These are phyloP conservation scores for Fusarium annulatum DNA, from an alignment of 2,329 filamentous ascomycete genomes.

Conservation along the genomic window DNA sequence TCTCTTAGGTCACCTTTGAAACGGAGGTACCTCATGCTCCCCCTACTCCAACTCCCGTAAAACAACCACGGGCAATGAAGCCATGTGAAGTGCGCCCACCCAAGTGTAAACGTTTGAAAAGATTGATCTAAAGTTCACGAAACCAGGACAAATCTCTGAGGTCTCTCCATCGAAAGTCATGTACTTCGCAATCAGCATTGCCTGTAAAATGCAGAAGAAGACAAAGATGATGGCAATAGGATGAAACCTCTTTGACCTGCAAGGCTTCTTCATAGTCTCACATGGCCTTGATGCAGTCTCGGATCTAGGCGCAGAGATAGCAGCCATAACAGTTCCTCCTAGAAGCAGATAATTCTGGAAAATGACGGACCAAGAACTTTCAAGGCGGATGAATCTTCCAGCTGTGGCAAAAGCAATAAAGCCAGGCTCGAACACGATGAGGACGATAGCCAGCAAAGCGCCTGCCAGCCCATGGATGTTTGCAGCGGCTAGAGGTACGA, in stretches of 20 bases:
- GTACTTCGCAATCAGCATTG: slow-evolving; percentile 22
- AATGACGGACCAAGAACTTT: background rate
- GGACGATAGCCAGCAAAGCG: slow-evolving; percentile 4
- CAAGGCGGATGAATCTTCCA: slow-evolving; percentile 1
- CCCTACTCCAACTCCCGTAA: slow-evolving; percentile 15
- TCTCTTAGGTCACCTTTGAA: background rate
- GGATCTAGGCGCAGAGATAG: slow-evolving; percentile 2
- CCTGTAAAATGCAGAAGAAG: slow-evolving; percentile 18
- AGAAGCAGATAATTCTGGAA: slow-evolving; percentile 14
- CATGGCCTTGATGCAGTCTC: background rate
- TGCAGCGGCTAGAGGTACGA: background rate
- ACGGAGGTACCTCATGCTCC: background rate
- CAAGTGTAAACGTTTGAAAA: slow-evolving; percentile 33
- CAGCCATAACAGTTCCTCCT: slow-evolving; percentile 1
- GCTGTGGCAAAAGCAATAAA: background rate
- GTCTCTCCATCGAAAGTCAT: slow-evolving; percentile 5
- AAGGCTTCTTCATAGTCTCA: background rate
- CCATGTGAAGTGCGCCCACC: slow-evolving; percentile 18
- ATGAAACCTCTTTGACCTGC: background rate
- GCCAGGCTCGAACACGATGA: background rate
- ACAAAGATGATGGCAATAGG: slow-evolving; percentile 13
- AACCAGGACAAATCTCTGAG: slow-evolving; percentile 22
- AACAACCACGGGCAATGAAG: slow-evolving; percentile 23
- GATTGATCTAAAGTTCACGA: slow-evolving; percentile 33
- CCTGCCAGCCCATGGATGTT: background rate